These are phyloP conservation scores for Chaetomium sp. DNA, from an alignment of 2,329 filamentous ascomycete genomes.

Conservation along the genomic window DNA sequence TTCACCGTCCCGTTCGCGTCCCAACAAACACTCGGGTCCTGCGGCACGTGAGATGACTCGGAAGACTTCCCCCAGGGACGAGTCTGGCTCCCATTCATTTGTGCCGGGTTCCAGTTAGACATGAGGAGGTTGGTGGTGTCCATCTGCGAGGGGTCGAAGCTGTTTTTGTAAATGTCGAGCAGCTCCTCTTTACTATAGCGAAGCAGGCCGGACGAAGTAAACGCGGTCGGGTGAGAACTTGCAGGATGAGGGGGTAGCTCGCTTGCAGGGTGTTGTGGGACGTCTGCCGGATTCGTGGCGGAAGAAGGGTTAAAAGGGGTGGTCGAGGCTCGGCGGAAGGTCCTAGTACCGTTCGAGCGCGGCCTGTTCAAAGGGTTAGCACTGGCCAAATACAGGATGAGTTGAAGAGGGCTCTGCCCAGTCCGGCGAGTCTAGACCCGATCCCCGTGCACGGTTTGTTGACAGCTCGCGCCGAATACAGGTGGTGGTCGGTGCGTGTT, in stretches of 20 bases:
- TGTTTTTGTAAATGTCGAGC: conserved; percentile 60
- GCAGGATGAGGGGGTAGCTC: conserved; percentile 19
- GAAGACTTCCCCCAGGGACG: conserved; percentile 71
- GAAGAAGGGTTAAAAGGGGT: conserved; percentile 39
- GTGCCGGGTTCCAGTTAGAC: conserved; percentile 71
- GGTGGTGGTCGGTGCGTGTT: no score
- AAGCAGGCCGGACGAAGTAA: conserved; percentile 40
- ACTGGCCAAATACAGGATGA: not conserved
- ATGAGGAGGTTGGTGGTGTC: conserved; percentile 64
- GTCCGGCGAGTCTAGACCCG: no score
- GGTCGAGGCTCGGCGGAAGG: conserved; percentile 57
- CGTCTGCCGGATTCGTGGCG: conserved; percentile 17
- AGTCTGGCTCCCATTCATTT: conserved; percentile 56
- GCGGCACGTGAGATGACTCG: conserved; percentile 60
- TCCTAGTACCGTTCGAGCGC: conserved; percentile 56
- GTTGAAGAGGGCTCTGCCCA: no score
- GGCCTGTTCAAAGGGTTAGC: conserved; percentile 38
- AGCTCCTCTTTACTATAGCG: conserved; percentile 77
- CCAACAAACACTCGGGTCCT: conserved; percentile 92
- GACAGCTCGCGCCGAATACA: no score
- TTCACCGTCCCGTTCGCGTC: conserved; percentile 62
- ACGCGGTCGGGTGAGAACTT: conserved; percentile 15
- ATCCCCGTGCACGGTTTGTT: no score
- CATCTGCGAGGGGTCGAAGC: conserved; percentile 43
- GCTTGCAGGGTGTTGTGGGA: conserved; percentile 14